phyloP scores from a whole-genome alignment of 148 eudicot species.

The Selenicereus undatus region DNA sequence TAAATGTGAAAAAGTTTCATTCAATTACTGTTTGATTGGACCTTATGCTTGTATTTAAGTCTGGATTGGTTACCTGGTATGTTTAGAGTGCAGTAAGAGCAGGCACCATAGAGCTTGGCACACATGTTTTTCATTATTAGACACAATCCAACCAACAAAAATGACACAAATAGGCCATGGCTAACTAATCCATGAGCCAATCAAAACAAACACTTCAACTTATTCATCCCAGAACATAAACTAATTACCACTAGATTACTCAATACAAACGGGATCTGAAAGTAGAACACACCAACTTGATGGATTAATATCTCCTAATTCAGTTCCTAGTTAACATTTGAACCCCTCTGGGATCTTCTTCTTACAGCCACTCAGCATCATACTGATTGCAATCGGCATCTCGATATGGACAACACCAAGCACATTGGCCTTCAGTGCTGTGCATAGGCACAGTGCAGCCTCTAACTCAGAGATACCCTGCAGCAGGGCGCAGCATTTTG shows the following conservation, averaged over 20 bases:
- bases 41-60: too few species aligned
- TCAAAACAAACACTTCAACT: neutral
- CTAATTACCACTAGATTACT: neutral
- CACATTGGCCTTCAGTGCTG: constrained; percentile 74
- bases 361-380: constrained; percentile 64
- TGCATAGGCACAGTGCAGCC: constrained; percentile 80
- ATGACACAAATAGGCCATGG: too few species aligned
- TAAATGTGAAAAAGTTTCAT: too few species aligned
- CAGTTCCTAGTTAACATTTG: constrained; percentile 26
- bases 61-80: too few species aligned
- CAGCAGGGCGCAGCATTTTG: constrained; percentile 58
- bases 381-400: constrained; percentile 57
- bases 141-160: too few species aligned
- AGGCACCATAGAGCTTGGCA: too few species aligned
- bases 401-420: constrained; percentile 51
- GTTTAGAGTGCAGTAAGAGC: too few species aligned
- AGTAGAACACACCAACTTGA: neutral
- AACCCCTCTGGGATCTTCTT: constrained; percentile 73
- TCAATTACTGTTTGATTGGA: too few species aligned
- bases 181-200: neutral
- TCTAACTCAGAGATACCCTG: constrained; percentile 69
- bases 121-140: too few species aligned
- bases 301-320: neutral
- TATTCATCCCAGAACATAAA: neutral
- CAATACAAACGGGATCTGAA: neutral